Conservation (phyloP, 805 yeast species). For the Wickerhamiella brachini region DNA sequence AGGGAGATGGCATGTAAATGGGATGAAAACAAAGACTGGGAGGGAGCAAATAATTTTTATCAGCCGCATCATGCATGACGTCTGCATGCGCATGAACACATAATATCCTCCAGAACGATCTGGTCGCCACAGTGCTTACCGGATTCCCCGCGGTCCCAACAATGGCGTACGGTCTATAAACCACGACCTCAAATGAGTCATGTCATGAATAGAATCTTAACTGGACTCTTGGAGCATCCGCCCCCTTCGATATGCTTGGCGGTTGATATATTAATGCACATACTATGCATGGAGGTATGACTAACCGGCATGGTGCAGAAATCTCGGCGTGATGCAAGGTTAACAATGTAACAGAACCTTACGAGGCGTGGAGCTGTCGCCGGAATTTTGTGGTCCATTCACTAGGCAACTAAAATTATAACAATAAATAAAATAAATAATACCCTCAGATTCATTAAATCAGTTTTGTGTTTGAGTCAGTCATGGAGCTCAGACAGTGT, state of each 20-base stretch:
- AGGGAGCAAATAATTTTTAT: neutral
- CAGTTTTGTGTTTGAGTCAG: conserved; percentile 22
- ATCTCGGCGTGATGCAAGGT: neutral
- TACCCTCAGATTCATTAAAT: conserved; percentile 27
- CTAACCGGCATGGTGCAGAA: neutral
- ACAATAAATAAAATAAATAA: neutral
- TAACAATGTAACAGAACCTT: too few relatives aligned
- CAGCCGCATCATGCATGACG: neutral
- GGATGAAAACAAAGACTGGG: neutral
- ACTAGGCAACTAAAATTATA: too few relatives aligned
- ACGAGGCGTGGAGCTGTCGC: too few relatives aligned
- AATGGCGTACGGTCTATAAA: too few relatives aligned
- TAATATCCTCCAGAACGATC: neutral
- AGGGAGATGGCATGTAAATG: neutral
- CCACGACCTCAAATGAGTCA: too few relatives aligned
- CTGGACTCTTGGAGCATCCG: too few relatives aligned
- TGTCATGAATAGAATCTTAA: too few relatives aligned
- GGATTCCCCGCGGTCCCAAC: too few relatives aligned
- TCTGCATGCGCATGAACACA: neutral
- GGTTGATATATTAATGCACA: neutral
- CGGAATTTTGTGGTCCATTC: too few relatives aligned
- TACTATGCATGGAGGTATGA: neutral
- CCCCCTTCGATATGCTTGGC: neutral
- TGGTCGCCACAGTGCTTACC: neutral
- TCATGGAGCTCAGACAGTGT: conserved; percentile 25